Evolutionary conservation across 768 basidiomycete species (phyloP).

Genomic region (Lentinula guzmanii): DNA sequence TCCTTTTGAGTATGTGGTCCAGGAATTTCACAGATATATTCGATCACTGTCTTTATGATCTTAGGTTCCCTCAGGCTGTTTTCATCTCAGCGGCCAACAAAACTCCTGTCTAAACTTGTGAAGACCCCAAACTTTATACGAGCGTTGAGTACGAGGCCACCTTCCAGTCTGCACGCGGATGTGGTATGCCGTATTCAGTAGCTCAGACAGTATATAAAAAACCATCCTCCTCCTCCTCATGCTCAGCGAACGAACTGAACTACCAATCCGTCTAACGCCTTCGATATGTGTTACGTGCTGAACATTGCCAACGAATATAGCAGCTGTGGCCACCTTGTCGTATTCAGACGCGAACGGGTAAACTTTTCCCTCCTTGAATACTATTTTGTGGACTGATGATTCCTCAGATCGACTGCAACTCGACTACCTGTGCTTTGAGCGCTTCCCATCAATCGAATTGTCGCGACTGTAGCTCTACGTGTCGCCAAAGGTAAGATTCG

Average conservation of each 20-base stretch:
- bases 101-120: neutral
- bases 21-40: too few relatives aligned
- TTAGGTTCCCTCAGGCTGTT: constrained; percentile 17
- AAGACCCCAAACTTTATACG: neutral
- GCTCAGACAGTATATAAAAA: neutral
- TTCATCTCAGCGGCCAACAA: neutral
- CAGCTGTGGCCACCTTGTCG: neutral
- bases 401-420: neutral
- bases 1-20: too few relatives aligned
- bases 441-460: neutral
- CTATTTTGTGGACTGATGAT: neutral
- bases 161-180: neutral
- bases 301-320: neutral
- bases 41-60: neutral
- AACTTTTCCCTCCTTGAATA: neutral
- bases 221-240: neutral
- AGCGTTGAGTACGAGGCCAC: neutral
- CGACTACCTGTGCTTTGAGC: neutral
- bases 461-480: neutral
- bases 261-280: neutral
- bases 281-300: constrained; percentile 5
- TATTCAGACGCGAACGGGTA: neutral
- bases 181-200: neutral
- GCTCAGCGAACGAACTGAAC: neutral
- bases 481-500: neutral